These are phyloP conservation scores for Willaertia magna DNA, from an alignment of 208 protist species.

Conservation along the genomic window DNA sequence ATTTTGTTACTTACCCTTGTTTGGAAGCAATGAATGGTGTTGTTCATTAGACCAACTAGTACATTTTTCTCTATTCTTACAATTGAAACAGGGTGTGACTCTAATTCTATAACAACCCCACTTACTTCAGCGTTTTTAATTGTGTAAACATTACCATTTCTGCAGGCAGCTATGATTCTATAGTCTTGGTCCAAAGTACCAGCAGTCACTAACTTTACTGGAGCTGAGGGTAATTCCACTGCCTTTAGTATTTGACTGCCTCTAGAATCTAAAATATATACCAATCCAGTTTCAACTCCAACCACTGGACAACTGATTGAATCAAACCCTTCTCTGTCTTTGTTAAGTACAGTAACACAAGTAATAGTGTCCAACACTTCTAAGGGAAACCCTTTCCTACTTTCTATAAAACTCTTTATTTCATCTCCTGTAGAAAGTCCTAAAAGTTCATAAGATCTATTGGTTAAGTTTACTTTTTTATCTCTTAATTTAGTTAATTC, in stretches of 20 bases:
- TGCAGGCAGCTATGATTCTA: conserved; percentile 70
- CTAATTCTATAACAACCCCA: conserved; percentile 61
- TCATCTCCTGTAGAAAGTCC: neutral
- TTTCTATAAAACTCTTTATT: neutral
- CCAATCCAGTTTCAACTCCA: conserved; percentile 64
- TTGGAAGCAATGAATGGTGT: conserved; percentile 70
- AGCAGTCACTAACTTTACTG: conserved; percentile 48
- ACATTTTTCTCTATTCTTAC: conserved; percentile 61
- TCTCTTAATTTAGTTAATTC: neutral
- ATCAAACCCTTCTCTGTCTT: conserved; percentile 44
- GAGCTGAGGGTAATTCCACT: conserved; percentile 50
- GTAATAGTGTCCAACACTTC: conserved; percentile 36
- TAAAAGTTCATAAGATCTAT: neutral
- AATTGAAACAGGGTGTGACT: conserved; percentile 60
- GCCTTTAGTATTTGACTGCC: conserved; percentile 37
- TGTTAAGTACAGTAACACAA: conserved; percentile 61
- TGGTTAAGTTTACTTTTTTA: neutral
- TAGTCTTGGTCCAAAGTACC: conserved; percentile 67
- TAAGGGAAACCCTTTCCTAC: conserved; percentile 7
- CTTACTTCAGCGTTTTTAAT: conserved; percentile 68
- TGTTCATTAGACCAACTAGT: conserved; percentile 63
- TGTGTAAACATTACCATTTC: conserved; percentile 73
- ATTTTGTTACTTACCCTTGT: conserved; percentile 33
- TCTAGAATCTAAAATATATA: conserved; percentile 61
- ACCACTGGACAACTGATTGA: conserved; percentile 55